phyloP scores from a whole-genome alignment of 371 early-diverging fungal species.

The Apophysomyces ossiformis region DNA sequence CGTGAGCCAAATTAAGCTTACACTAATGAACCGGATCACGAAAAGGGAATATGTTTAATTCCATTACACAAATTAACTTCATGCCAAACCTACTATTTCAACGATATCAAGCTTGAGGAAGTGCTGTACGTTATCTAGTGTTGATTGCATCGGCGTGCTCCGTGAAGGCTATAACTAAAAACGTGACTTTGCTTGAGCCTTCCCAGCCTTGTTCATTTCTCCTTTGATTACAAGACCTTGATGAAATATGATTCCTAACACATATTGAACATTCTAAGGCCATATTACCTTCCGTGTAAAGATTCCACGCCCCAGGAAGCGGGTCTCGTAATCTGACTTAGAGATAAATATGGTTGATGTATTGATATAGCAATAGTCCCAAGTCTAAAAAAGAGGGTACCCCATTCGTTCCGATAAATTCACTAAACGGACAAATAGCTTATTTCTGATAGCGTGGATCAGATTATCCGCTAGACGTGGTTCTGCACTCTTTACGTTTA shows the following conservation, averaged over 20 bases:
- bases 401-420: conserved; percentile 4
- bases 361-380: neutral
- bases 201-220: neutral
- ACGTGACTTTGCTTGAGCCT: no score
- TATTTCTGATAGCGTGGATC: neutral
- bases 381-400: neutral
- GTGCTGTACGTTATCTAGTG: neutral
- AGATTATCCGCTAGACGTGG: no score
- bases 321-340: neutral
- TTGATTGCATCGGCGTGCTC: neutral
- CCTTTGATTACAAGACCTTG: neutral
- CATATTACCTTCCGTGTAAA: no score
- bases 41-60: neutral
- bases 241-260: neutral
- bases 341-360: neutral
- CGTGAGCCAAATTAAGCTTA: neutral
- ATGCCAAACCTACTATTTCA: neutral
- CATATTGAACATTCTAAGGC: no score
- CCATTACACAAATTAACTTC: neutral
- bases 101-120: neutral
- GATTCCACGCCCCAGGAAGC: no score
- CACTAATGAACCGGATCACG: neutral
- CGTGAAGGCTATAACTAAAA: no score
- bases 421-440: conserved; percentile 7
- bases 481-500: neutral